A percentile compares a stretch with the other conserved stretches of the same genome.
Conservation (phyloP, 768 basidiomycete genomes). For the Podaxis sp. region DNA sequence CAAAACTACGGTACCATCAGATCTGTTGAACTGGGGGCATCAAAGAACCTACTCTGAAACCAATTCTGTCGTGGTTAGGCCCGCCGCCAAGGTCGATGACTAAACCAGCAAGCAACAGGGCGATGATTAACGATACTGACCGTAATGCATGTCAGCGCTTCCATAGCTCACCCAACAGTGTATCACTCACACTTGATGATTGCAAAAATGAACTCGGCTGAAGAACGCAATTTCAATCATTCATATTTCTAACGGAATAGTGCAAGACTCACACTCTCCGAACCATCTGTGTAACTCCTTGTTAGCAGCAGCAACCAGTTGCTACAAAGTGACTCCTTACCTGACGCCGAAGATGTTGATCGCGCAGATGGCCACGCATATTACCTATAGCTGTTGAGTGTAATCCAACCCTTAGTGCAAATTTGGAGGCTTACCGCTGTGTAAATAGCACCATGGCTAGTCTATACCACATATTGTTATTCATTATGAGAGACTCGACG, state of each 20-base stretch:
- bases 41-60: conserved; percentile 50
- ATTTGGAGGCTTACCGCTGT: conserved; percentile 32
- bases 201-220: conserved; percentile 65
- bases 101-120: conserved; percentile 58
- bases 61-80: conserved; percentile 59
- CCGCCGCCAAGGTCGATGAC: conserved; percentile 78
- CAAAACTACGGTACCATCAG: conserved; percentile 41
- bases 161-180: not conserved
- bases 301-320: not conserved
- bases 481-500: too few relatives aligned
- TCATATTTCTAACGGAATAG: not conserved
- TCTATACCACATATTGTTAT: conserved; percentile 22
- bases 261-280: conserved; percentile 49
- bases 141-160: not conserved
- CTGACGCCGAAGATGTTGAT: conserved; percentile 73
- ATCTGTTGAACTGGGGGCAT: conserved; percentile 16
- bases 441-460: conserved; percentile 48
- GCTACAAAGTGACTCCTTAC: conserved; percentile 22
- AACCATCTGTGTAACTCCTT: conserved; percentile 39
- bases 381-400: conserved; percentile 22
- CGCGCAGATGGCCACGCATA: conserved; percentile 51
- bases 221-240: not conserved
- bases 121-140: conserved; percentile 53
- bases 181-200: conserved; percentile 51
- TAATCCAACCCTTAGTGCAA: not conserved